phyloP scores from a whole-genome alignment of 2,329 filamentous ascomycete species.

The Fusarium papillatum region DNA sequence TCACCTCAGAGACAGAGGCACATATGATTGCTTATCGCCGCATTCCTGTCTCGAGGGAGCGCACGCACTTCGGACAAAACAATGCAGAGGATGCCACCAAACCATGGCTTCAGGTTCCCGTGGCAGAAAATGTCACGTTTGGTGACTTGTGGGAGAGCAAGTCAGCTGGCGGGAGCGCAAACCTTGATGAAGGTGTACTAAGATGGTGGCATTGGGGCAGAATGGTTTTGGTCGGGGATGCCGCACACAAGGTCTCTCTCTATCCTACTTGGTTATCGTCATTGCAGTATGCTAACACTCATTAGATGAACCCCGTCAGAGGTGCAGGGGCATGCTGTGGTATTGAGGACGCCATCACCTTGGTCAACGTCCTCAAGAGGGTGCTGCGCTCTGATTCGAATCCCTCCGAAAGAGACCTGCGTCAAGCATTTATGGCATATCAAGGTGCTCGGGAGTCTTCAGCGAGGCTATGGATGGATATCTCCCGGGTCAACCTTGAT shows the following conservation, averaged over 20 bases:
- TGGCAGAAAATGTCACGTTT: slow-evolving; percentile 12
- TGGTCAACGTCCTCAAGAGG: slow-evolving; percentile 14
- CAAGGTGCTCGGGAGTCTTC: slow-evolving; percentile 15
- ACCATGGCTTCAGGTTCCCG: slow-evolving; percentile 17
- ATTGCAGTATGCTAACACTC: background rate
- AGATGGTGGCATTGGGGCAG: slow-evolving; percentile 29
- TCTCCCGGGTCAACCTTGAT: slow-evolving; percentile 13
- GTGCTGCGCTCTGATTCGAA: background rate
- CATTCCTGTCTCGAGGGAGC: slow-evolving; percentile 13
- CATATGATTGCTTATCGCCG: slow-evolving; percentile 17
- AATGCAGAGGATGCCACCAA: slow-evolving; percentile 17
- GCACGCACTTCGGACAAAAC: slow-evolving; percentile 22
- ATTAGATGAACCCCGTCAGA: slow-evolving; percentile 26
- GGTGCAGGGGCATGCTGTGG: slow-evolving; percentile 28
- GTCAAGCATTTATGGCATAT: slow-evolving; percentile 6
- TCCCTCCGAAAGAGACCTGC: background rate
- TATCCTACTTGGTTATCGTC: background rate
- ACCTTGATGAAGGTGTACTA: slow-evolving; percentile 24
- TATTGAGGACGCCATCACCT: slow-evolving; percentile 15
- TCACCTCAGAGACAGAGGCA: slow-evolving; percentile 15
- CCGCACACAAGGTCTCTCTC: slow-evolving; percentile 20
- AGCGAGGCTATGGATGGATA: slow-evolving; percentile 18
- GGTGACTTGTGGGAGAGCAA: slow-evolving; percentile 24
- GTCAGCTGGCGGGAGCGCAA: slow-evolving; percentile 23
- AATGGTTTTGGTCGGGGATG: slow-evolving; percentile 25